Evolutionary conservation across 805 yeast genomes (phyloP), one percentile per base, ranked within the genome.

Genomic region (Wickerhamiella azyma): DNA sequence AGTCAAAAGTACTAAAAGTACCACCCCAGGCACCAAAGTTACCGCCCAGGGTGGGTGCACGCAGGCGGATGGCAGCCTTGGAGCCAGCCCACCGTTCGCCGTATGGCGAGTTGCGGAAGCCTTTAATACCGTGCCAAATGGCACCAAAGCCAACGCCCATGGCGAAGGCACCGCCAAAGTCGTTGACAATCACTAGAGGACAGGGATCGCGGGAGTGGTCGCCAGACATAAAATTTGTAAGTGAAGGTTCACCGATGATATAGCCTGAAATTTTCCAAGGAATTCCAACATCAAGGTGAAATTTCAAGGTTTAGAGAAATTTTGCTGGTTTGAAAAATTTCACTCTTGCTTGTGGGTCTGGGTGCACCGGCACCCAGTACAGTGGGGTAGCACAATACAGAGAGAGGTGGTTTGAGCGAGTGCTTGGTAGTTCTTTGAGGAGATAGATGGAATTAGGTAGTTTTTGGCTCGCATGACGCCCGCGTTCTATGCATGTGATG

Each of bases 11-110:
- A 29, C 96, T 85, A 63, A 92, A 92, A 57, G 92, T 70, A 50
- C 98, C 98, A 72, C 98, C 98, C 98, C 98, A 92, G 35, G 85
- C 94, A 69, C 98, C 98, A 60, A 92, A 89, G 67, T 92, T 92
- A 61, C 98, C 98, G 55, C 98, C 98, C 46, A 89, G 86, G 42
- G 89, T 96, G 35, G 99, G 99, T 2, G 96, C 97, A 65, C 98
- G 76, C 44, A 96, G 85, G 62, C 85, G 85, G 56, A 92, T 81
- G 35, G 97, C 96, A 37, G 84, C 71, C 46, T 89, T 62, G 17
- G 95, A 84, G 47, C 98, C 97, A 49, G 76, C 66, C 59, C 94
- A 74, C 69, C 98, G 78, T 67, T 92, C 98, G 50, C 98, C 98
- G 48, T 65, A 55, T 47, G 99, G 98, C 10, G 96, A 86, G 73